Conservation (phyloP, 164 flowering plant species). For the Annona squamosa region DNA sequence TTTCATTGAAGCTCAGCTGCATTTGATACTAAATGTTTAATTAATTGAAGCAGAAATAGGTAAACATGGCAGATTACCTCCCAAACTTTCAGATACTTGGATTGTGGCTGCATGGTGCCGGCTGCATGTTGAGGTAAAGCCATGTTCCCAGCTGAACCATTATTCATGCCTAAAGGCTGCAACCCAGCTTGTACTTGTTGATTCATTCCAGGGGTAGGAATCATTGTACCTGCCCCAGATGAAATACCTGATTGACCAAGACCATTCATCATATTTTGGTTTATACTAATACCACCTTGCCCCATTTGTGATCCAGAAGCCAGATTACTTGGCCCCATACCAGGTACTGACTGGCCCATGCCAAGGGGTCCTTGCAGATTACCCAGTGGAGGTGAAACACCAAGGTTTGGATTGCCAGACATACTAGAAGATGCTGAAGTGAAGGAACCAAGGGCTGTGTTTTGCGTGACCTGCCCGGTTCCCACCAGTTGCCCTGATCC, state of each 20-base stretch:
- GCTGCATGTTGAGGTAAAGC: constrained; percentile 58
- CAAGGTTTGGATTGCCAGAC: constrained; percentile 53
- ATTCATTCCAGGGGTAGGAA: constrained; percentile 85
- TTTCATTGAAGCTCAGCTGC: too few species aligned
- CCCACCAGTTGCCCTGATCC: constrained; percentile 58
- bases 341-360: constrained; percentile 56
- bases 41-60: too few species aligned
- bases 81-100: constrained; percentile 91
- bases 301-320: constrained; percentile 55
- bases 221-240: constrained; percentile 71
- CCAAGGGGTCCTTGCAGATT: constrained; percentile 56
- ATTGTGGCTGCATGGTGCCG: constrained; percentile 51
- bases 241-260: constrained; percentile 44
- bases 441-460: constrained; percentile 45
- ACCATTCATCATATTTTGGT: constrained; percentile 53
- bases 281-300: constrained; percentile 61
- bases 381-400: constrained; percentile 55
- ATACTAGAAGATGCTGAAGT: constrained; percentile 50
- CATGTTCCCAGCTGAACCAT: constrained; percentile 51
- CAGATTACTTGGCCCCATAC: constrained; percentile 58
- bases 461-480: constrained; percentile 48
- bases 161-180: constrained; percentile 44
- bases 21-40: too few species aligned
- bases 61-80: constrained; percentile 42
- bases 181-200: constrained; percentile 57